phyloP scores from a whole-genome alignment of 805 yeast genomes.

The Candida easanensis region DNA sequence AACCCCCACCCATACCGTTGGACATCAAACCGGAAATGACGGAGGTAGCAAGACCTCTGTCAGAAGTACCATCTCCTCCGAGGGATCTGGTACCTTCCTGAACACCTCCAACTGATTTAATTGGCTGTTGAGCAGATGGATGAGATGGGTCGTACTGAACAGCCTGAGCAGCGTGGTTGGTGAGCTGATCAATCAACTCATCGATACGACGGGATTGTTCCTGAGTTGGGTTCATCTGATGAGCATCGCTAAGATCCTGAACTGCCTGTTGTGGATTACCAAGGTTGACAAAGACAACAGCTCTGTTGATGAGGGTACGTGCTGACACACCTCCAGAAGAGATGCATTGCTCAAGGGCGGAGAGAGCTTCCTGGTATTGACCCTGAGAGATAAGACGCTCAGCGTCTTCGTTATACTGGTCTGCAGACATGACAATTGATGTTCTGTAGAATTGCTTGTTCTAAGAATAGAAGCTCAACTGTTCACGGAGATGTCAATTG shows the following conservation, averaged over 20 bases:
- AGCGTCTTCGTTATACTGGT: slow-evolving; percentile 13
- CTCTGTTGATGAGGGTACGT: slow-evolving; percentile 23
- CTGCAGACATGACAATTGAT: no score
- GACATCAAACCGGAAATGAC: slow-evolving; percentile 22
- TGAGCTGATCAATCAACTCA: slow-evolving; percentile 18
- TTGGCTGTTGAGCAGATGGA: neutral
- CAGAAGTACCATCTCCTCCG: slow-evolving; percentile 21
- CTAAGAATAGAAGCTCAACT: no score
- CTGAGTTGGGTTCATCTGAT: slow-evolving; percentile 19
- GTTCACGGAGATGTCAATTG: no score
- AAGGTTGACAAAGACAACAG: slow-evolving; percentile 16
- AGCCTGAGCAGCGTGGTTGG: slow-evolving; percentile 21
- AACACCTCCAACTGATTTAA: slow-evolving; percentile 9
- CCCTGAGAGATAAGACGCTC: slow-evolving; percentile 14
- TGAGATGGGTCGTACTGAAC: slow-evolving; percentile 6
- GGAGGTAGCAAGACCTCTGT: slow-evolving; percentile 21
- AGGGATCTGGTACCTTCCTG: slow-evolving; percentile 19
- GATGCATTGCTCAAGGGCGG: slow-evolving; percentile 13
- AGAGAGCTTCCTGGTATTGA: slow-evolving; percentile 11
- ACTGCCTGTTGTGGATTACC: slow-evolving; percentile 23
- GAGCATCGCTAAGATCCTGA: slow-evolving; percentile 23
- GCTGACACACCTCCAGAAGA: slow-evolving; percentile 21
- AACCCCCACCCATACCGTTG: slow-evolving; percentile 20
- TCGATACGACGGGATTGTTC: slow-evolving; percentile 22
- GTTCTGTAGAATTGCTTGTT: no score